Conservation (phyloP, 2,329 filamentous ascomycete genomes). For the Fusarium circinatum region DNA sequence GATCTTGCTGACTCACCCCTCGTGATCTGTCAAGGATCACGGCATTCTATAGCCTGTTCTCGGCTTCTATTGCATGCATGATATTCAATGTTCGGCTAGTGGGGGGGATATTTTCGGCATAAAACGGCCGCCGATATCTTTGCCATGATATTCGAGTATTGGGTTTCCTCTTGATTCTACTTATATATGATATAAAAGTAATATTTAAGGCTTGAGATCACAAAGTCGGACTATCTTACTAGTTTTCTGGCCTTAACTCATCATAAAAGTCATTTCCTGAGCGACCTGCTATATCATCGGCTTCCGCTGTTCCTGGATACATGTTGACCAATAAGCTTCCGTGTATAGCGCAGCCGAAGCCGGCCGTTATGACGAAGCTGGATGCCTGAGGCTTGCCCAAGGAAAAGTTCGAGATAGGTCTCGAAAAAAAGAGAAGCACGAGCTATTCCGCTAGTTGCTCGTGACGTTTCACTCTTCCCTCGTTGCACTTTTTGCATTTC, state of each 20-base stretch:
- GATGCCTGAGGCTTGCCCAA: conserved; percentile 44
- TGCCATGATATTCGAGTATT: neutral
- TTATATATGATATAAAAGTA: neutral
- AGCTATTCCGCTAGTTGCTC: conserved; percentile 21
- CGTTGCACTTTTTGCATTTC: conserved; percentile 21
- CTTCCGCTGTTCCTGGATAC: conserved; percentile 15
- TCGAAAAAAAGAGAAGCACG: conserved; percentile 38
- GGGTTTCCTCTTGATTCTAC: neutral
- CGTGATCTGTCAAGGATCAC: neutral
- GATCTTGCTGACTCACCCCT: neutral
- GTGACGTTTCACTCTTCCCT: conserved; percentile 21
- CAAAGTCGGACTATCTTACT: neutral
- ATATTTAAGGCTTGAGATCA: neutral
- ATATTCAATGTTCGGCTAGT: conserved; percentile 15
- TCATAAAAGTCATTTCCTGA: neutral
- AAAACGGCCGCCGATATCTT: conserved; percentile 8
- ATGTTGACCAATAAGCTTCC: conserved; percentile 27
- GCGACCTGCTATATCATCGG: conserved; percentile 32
- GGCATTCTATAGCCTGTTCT: conserved; percentile 8
- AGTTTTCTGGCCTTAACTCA: neutral
- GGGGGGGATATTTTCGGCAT: conserved; percentile 43
- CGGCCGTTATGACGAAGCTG: conserved; percentile 46
- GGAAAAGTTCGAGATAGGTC: conserved; percentile 46
- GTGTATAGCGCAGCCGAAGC: conserved; percentile 30
- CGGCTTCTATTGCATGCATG: conserved; percentile 22